Evolutionary conservation across 371 early-diverging fungal species (phyloP), one percentile per base, ranked within the genome.

Genomic region (Catenaria anguillulae): DNA sequence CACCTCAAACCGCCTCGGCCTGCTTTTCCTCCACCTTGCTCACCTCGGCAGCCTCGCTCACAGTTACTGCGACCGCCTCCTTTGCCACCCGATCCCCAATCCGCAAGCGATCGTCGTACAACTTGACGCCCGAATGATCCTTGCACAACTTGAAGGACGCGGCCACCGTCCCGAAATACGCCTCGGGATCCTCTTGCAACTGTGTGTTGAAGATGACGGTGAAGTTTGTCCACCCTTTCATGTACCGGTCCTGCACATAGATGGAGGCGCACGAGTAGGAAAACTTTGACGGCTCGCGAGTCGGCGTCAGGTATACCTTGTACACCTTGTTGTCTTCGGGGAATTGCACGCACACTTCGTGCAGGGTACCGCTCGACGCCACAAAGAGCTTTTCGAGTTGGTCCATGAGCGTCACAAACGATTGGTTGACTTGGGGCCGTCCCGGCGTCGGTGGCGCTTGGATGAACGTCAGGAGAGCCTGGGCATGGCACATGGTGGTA

Each of bases 401-500:
- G 15, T 26, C 31, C 15, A 19, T 31, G 15, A 50, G 52, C 23
- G 17, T 17, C n/a, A 46, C 24, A 24, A 46, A 46, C n/a, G 46
- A 2, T 3, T 10, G 46, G 46, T 46, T 0, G 1, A n/a, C n/a
- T 24, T 19, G 19, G 24, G 46, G 21, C 10, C 46, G 1, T 1
- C n/a, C 46, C 8, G 5, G 24, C 46, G 46, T 19, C n/a, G n/a
- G 46, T 21, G 8, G 24, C 24, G 24, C 8, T n/a, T 5, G 10
- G 46, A 24, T 24, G n/a, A 46, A n/a, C n/a, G 17, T 17, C n/a
- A 46, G 21, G 23, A 46, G 23, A 3, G 46, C 46, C 6, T 46
- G n/a, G 46, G 46, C 46, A 24, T 46, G n/a, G 46, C 46, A 46
- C 46, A 46, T 46, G 46, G 24, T 46, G 46, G 17, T 46, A n/a